Evolutionary conservation across 2,329 filamentous ascomycete species (phyloP).

Genomic region (Microdochium bolleyi): DNA sequence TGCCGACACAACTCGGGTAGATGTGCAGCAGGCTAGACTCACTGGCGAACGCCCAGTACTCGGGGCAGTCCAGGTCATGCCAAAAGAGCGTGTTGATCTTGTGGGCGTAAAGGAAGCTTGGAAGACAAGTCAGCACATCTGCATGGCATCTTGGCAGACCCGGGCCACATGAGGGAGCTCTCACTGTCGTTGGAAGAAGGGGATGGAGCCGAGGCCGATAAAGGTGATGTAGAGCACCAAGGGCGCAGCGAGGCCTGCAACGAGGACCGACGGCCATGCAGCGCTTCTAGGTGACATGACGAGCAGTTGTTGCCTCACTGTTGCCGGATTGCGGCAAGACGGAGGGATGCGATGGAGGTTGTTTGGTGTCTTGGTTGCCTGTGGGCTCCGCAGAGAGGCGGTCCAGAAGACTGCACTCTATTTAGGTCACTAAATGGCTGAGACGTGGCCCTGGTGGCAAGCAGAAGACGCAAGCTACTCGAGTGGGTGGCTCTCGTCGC

Average conservation of each 20-base stretch:
- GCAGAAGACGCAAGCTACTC: too few species aligned
- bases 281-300: neutral
- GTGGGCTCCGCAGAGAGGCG: neutral
- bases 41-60: constrained; percentile 84
- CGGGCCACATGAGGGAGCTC: constrained; percentile 17
- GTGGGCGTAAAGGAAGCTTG: constrained; percentile 76
- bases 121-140: neutral
- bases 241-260: constrained; percentile 47
- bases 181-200: constrained; percentile 75
- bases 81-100: constrained; percentile 66
- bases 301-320: neutral
- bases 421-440: too few species aligned
- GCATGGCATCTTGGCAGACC: neutral
- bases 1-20: too few species aligned
- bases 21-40: constrained; percentile 15
- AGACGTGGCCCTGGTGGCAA: too few species aligned
- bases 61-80: constrained; percentile 66
- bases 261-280: constrained; percentile 24
- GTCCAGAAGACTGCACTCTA: too few species aligned
- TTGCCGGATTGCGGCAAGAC: neutral
- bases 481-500: too few species aligned
- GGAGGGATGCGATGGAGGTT: neutral
- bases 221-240: constrained; percentile 60
- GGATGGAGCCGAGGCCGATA: constrained; percentile 57
- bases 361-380: neutral